These are phyloP conservation scores for Oryza punctata DNA, from an alignment of 176 grass and related monocot genomes.

Conservation along the genomic window DNA sequence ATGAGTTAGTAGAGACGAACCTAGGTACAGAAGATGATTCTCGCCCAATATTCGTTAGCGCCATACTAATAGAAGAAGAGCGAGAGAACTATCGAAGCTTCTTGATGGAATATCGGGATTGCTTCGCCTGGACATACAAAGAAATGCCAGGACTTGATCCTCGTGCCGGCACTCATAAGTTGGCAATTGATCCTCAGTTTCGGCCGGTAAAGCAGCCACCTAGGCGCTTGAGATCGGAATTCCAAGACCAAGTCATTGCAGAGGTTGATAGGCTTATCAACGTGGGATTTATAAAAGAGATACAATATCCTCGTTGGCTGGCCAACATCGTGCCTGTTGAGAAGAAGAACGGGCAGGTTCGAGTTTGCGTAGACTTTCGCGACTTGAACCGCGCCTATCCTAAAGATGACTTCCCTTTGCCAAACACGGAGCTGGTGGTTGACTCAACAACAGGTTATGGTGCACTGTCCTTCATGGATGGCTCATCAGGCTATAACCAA, in stretches of 20 bases:
- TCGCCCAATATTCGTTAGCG: not conserved
- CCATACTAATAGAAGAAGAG: not conserved
- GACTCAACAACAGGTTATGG: not conserved
- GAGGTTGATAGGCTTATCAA: not conserved
- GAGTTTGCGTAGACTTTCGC: not conserved
- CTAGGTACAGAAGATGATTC: not conserved
- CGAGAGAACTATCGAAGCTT: not conserved
- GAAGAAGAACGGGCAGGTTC: not conserved
- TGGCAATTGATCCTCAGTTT: not conserved
- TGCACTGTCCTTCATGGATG: no score
- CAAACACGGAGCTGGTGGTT: not conserved
- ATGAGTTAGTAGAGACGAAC: not conserved
- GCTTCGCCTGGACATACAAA: not conserved
- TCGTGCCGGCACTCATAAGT: not conserved
- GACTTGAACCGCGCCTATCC: not conserved
- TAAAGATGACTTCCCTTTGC: not conserved
- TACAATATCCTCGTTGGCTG: not conserved
- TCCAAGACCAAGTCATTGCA: not conserved
- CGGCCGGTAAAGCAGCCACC: not conserved
- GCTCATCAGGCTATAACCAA: no score
- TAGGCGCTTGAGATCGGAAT: not conserved
- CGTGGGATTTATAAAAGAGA: not conserved
- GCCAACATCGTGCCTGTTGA: not conserved
- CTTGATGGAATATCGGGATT: not conserved
- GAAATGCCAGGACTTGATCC: not conserved